A percentile compares a stretch with the other conserved stretches of the same genome.
These are phyloP conservation scores for Chlorella variabilis DNA, from an alignment of 163 green algal genomes.

Conservation along the genomic window DNA sequence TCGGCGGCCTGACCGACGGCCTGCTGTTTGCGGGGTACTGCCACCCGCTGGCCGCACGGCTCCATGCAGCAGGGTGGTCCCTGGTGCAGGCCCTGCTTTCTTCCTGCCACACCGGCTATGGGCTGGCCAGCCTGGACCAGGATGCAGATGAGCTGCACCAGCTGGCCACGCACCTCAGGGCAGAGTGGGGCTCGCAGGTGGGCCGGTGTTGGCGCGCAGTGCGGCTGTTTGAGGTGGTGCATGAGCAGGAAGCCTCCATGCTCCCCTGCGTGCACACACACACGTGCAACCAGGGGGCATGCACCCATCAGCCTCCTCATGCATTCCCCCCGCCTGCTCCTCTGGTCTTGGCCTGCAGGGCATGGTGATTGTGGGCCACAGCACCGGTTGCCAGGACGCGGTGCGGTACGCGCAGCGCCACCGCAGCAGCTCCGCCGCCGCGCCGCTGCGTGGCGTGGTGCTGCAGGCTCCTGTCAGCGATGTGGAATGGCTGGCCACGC, in stretches of 20 bases:
- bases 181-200: constrained; percentile 45
- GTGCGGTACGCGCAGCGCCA: constrained; percentile 64
- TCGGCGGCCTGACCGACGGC: constrained; percentile 75
- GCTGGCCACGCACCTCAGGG: constrained; percentile 55
- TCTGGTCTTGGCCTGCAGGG: too few relatives aligned
- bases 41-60: constrained; percentile 42
- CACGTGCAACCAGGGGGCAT: too few relatives aligned
- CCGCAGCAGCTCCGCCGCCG: not conserved
- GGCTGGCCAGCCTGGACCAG: constrained; percentile 63
- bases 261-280: too few relatives aligned
- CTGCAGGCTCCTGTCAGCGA: constrained; percentile 82
- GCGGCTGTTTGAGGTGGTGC: not conserved
- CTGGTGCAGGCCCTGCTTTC: constrained; percentile 76
- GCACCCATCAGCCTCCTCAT: too few relatives aligned
- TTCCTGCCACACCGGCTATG: constrained; percentile 72
- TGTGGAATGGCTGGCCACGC: constrained; percentile 47
- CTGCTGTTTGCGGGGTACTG: constrained; percentile 70
- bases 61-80: constrained; percentile 44
- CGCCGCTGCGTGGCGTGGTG: constrained; percentile 61
- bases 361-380: constrained; percentile 78
- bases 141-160: constrained; percentile 75
- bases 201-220: not conserved
- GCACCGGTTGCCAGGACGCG: constrained; percentile 83
- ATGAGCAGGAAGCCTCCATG: not conserved
- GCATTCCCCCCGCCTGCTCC: too few relatives aligned